These are phyloP conservation scores for Pseudomonodictys pantanalensis DNA, from an alignment of 495 filamentous ascomycete genomes.

Conservation along the genomic window DNA sequence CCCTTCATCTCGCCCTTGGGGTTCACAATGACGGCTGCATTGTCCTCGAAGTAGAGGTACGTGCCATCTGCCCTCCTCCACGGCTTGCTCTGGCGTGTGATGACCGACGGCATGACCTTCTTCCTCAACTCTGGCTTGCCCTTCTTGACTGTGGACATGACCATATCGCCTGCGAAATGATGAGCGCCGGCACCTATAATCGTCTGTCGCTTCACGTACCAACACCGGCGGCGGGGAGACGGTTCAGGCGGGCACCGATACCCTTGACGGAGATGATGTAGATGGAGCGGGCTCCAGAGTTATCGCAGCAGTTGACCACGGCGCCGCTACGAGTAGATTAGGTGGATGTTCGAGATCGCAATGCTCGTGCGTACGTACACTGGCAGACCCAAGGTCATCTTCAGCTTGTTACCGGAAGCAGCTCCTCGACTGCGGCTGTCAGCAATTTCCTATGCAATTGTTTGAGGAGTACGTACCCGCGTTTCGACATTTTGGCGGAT, in stretches of 20 bases:
- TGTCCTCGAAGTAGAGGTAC: conserved; percentile 99
- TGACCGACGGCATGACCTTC: conserved; percentile 99
- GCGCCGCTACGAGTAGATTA: conserved; percentile 65
- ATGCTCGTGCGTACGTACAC: conserved; percentile 65
- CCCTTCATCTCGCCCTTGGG: conserved; percentile 99
- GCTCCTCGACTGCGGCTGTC: conserved; percentile 63
- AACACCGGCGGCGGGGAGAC: conserved; percentile 94
- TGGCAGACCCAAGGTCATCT: conserved; percentile 99
- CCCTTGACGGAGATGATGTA: conserved; percentile 99
- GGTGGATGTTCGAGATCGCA: conserved; percentile 7
- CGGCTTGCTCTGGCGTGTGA: conserved; percentile 97
- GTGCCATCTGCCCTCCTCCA: conserved; percentile 97
- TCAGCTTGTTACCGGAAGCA: conserved; percentile 98
- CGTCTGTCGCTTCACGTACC: conserved; percentile 32
- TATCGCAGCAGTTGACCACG: conserved; percentile 96
- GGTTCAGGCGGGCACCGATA: conserved; percentile 96
- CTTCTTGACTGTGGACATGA: conserved; percentile 99
- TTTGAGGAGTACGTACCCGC: neutral
- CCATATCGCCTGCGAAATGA: conserved; percentile 72
- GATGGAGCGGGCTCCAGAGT: conserved; percentile 96
- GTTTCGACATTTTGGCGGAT: neutral
- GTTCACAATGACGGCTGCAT: conserved; percentile 99
- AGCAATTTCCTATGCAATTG: neutral
- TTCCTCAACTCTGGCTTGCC: conserved; percentile 98
- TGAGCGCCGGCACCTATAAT: neutral